phyloP scores from a whole-genome alignment of 2,329 filamentous ascomycete genomes.

The Scedosporium apiospermum region DNA sequence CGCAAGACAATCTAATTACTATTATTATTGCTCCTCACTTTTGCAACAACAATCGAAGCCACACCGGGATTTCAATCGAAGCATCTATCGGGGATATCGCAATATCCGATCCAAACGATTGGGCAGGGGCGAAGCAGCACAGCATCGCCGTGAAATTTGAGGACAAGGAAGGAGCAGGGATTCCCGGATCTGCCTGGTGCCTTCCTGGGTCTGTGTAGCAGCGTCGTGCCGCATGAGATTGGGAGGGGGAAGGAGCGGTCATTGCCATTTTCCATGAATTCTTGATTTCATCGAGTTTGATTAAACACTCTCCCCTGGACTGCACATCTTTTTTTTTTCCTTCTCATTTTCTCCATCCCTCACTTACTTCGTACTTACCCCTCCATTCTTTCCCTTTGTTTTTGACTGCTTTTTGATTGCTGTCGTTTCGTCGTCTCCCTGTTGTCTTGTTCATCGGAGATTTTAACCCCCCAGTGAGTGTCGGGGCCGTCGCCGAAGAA shows the following conservation, averaged over 20 bases:
- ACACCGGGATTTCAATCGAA: background rate
- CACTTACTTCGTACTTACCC: background rate
- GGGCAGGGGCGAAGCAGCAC: slow-evolving; percentile 1
- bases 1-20: too few species aligned
- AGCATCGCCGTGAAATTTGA: background rate
- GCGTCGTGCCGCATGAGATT: background rate
- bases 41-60: background rate
- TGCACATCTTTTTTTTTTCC: background rate
- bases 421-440: background rate
- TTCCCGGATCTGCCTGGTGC: background rate
- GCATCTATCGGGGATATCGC: background rate
- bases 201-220: background rate
- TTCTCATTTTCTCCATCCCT: background rate
- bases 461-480: background rate
- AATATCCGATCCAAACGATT: background rate
- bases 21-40: background rate
- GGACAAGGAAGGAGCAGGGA: slow-evolving; percentile 4
- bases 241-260: background rate
- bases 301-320: background rate
- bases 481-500: background rate
- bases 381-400: background rate
- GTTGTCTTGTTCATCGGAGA: background rate
- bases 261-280: background rate
- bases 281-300: background rate
- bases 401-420: background rate